A percentile compares a stretch with the other conserved stretches of the same genome.
Evolutionary conservation across 2,329 filamentous ascomycete species (phyloP).

Genomic region (Pseudohalonectria lignicola): DNA sequence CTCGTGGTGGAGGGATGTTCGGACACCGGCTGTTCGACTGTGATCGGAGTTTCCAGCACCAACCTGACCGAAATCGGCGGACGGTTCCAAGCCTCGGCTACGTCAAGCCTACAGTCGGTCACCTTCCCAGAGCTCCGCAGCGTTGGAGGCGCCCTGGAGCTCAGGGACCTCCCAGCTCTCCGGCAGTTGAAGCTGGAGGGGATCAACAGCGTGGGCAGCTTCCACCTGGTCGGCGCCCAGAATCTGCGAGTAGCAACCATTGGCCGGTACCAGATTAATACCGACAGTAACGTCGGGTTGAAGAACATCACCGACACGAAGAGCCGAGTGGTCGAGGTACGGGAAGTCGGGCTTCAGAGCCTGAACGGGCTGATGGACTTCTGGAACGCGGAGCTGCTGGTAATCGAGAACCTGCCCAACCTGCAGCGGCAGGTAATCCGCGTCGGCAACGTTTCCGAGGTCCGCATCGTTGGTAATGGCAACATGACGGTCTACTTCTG

Average conservation of each 20-base stretch:
- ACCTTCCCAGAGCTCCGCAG: neutral
- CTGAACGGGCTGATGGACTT: constrained; percentile 2
- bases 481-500: constrained; percentile 4
- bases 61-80: constrained; percentile 1
- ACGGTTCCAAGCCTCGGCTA: neutral
- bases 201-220: constrained; percentile 3
- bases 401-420: constrained; percentile 3
- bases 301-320: constrained; percentile 3
- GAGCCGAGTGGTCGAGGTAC: constrained; percentile 1
- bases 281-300: neutral
- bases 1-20: neutral
- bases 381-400: constrained; percentile 1
- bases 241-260: neutral
- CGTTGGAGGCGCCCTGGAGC: neutral
- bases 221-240: neutral
- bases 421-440: neutral
- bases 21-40: neutral
- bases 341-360: neutral
- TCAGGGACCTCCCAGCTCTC: constrained; percentile 1
- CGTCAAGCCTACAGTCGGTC: neutral
- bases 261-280: neutral
- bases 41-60: neutral
- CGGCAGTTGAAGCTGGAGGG: neutral
- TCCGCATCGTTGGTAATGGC: constrained; percentile 3
- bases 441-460: constrained; percentile 1